phyloP scores from a whole-genome alignment of 176 grass and related monocot genomes.

The Coix lacrymajobi region DNA sequence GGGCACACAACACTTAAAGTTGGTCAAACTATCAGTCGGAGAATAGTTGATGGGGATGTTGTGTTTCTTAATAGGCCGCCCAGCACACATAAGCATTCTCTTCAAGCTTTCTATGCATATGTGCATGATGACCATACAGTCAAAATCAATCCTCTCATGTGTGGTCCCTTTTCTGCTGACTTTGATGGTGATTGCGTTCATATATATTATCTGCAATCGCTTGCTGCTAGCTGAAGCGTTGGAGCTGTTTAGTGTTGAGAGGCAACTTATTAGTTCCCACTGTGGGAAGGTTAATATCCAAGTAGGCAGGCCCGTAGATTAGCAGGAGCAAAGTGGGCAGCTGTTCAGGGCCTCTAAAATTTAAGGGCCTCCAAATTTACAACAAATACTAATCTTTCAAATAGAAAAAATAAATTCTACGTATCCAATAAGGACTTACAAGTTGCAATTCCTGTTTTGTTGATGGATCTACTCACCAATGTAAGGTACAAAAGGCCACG shows the following conservation, averaged over 20 bases:
- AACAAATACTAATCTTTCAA: too few relatives aligned
- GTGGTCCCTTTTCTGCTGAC: slow-evolving; percentile 71
- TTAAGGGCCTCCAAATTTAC: too few relatives aligned
- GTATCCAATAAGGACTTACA: too few relatives aligned
- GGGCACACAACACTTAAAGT: too few relatives aligned
- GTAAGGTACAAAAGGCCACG: too few relatives aligned
- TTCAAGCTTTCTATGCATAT: slow-evolving; percentile 83
- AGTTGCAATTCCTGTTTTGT: too few relatives aligned
- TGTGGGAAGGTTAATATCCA: slow-evolving; percentile 70
- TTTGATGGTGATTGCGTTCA: slow-evolving; percentile 93
- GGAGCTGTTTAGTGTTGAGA: slow-evolving; percentile 85
- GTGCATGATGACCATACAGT: slow-evolving; percentile 89
- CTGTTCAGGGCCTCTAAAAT: too few relatives aligned
- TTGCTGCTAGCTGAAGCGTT: slow-evolving; percentile 84
- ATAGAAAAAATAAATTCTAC: slow-evolving; percentile 14
- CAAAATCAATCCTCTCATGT: slow-evolving; percentile 90
- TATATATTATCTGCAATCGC: too few relatives aligned
- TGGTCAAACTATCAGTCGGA: too few relatives aligned
- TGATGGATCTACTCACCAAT: too few relatives aligned
- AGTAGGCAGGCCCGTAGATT: slow-evolving; percentile 3
- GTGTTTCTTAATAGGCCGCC: slow-evolving; percentile 91
- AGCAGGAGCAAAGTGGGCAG: too few relatives aligned
- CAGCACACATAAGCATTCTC: slow-evolving; percentile 88
- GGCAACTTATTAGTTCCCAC: slow-evolving; percentile 66
- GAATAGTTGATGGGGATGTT: too few relatives aligned